Base-by-base conservation (phyloP, 2,329 filamentous ascomycete genomes). In the Clonostachys byssicola region DNA sequence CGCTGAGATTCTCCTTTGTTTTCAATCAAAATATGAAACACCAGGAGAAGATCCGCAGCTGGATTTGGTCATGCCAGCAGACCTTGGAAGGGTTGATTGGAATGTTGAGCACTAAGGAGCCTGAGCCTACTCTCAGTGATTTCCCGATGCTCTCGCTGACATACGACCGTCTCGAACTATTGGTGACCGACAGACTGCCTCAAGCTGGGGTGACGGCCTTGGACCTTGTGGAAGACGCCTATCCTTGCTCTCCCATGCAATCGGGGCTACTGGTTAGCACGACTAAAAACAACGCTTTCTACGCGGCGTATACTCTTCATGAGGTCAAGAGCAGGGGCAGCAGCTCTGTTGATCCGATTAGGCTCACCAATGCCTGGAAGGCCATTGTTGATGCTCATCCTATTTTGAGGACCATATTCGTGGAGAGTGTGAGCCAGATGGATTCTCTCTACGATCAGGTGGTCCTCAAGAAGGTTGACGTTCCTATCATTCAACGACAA, bases 371-470 rank as follows among this genome's bases (percentile, higher is more conserved):
- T 73, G 70, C 52, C 55, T 75, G 74, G 74, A 63, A 70, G 42
- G 63, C 67, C 30, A 62, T 77, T 1, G 63, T 69, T 0, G 55
- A 66, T 18, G 65, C 64, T 34, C 71, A 77, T 45, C 50, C 71
- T 0, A 69, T 72, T 9, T 56, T 77, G 40, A 57, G 73, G 44
- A 75, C 73, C 0, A 60, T 77, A 17, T 77, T 78, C 47, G 64
- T 68, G 36, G 71, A 73, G 46, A 76, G 73, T 20, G 63, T 72
- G 12, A 67, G 70, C 12, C 62, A 67, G 48, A 47, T 56, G 5
- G 63, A 70, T 8, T 71, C 72, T 1, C 60, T 77, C 2, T 76
- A 68, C 41, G 72, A 77, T 44, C 72, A 72, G 52, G 63, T 77
- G 5, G 60, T 77, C 2, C 57, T 77, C 8, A 59, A 47, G n/a